These are phyloP conservation scores for Helotiales sp. DNA, from an alignment of 2,329 filamentous ascomycete genomes.

Conservation along the genomic window DNA sequence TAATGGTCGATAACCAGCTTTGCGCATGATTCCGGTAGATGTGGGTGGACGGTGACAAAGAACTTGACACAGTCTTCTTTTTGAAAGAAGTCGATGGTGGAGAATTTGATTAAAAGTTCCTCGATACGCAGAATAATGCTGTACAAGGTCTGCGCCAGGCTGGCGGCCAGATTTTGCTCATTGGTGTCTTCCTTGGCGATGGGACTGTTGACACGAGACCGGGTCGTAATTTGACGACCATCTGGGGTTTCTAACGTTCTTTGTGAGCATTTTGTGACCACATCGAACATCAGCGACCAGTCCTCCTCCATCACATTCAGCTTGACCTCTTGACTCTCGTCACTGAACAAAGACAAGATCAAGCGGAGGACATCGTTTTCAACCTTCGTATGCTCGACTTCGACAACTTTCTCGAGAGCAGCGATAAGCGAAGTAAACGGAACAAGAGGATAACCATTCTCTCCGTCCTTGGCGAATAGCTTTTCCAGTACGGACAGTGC, in stretches of 20 bases:
- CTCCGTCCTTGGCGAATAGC: slow-evolving; percentile 62
- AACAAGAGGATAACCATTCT: slow-evolving; percentile 64
- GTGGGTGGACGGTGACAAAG: slow-evolving; percentile 64
- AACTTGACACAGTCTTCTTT: slow-evolving; percentile 70
- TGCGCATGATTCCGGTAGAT: slow-evolving; percentile 68
- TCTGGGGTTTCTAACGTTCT: slow-evolving; percentile 39
- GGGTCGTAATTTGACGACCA: slow-evolving; percentile 32
- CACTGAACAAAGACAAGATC: slow-evolving; percentile 61
- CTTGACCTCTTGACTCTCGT: slow-evolving; percentile 57
- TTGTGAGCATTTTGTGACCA: slow-evolving; percentile 59
- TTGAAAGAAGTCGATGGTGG: slow-evolving; percentile 60
- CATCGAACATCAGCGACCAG: slow-evolving; percentile 65
- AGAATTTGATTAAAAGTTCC: slow-evolving; percentile 46
- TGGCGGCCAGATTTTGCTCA: slow-evolving; percentile 34
- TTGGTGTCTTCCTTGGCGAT: slow-evolving; percentile 33
- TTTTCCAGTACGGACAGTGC: slow-evolving; percentile 67
- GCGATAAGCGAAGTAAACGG: slow-evolving; percentile 64
- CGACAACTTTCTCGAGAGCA: slow-evolving; percentile 57
- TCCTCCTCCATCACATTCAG: slow-evolving; percentile 66
- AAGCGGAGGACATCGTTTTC: slow-evolving; percentile 42
- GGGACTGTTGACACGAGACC: slow-evolving; percentile 31
- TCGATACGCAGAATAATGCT: slow-evolving; percentile 42
- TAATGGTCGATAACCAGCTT: slow-evolving; percentile 70
- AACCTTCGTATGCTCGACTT: slow-evolving; percentile 40
- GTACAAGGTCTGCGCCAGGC: slow-evolving; percentile 38